Evolutionary conservation across 139 green algal genomes (phyloP).

Genomic region (Closterium sp.): DNA sequence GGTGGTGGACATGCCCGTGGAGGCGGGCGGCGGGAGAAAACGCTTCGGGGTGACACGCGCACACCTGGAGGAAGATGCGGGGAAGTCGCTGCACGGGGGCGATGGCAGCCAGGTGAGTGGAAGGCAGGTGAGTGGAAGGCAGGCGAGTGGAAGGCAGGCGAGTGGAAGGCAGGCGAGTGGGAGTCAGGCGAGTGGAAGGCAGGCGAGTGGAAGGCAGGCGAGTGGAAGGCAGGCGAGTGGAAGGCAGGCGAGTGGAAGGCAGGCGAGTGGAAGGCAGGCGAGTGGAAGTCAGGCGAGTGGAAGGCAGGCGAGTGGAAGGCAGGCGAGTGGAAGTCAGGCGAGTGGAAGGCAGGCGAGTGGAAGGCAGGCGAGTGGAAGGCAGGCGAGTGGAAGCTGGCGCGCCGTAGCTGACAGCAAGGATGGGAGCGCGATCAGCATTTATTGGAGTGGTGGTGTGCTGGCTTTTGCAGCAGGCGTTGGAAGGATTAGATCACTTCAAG

Average conservation of each 20-base stretch:
- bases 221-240: constrained; percentile 89
- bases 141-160: constrained; percentile 51
- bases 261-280: constrained; percentile 92
- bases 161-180: constrained; percentile 87
- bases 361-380: too few species aligned
- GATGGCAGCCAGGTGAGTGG: neutral
- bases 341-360: too few species aligned
- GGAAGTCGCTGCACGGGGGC: constrained; percentile 72
- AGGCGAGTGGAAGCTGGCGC: too few species aligned
- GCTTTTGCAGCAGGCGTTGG: too few species aligned
- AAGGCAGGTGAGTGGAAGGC: neutral
- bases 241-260: constrained; percentile 91
- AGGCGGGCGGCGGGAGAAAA: constrained; percentile 36
- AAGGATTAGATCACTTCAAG: too few species aligned
- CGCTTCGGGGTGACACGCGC: constrained; percentile 65
- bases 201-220: constrained; percentile 92
- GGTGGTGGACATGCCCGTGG: constrained; percentile 60
- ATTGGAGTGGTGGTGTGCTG: too few species aligned
- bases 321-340: too few species aligned
- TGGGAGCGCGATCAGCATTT: too few species aligned
- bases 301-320: neutral
- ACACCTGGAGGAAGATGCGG: constrained; percentile 95
- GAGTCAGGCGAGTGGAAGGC: constrained; percentile 91
- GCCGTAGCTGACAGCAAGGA: too few species aligned
- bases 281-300: constrained; percentile 27